Evolutionary conservation across 257 asterid genomes (phyloP), one percentile per base, ranked within the genome.

Genomic region (Craterostigma plantagineum): DNA sequence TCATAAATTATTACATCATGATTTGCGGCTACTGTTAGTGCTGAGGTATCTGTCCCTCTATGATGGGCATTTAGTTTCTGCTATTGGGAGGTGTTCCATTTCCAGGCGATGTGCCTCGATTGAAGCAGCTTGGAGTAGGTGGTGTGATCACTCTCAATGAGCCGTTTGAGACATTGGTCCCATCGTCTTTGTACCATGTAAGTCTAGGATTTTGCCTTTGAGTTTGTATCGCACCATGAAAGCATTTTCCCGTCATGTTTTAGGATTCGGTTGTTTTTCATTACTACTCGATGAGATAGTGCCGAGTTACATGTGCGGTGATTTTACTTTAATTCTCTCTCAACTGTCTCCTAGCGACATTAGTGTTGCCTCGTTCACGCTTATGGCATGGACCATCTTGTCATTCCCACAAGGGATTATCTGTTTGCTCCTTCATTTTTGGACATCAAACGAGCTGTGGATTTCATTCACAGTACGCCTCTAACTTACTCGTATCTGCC

Each of bases 91-190:
- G 94, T 16, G 96, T 86, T 67, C 96, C 96, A 16, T 86, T 81
- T 51, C 94, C 92, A 0, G 77, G 76, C 45, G 96, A 86, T 53
- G 96, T 86, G 18, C 84, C 69, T 18, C 72, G 84, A 37, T 59
- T 86, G 73, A 81, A 75, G 79, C 74, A 61, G 63, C 86, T 85
- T n/a, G 96, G 96, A 5, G 96, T 85, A 64, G 94, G 94, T 63
- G 94, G 96, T 15, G 46, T 42, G 3, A 42, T 42, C 14, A 42
- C 46, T 38, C 78, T 85, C 49, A 85, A 86, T 59, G 94, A 86
- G 65, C 77, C 91, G 35, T 86, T 77, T 38, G 96, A 86, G 64
- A 86, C 96, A 47, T 66, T 85, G 73, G 96, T 86, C 17, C 79
- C 91, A 0, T 64, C 96, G 35, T 73, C 94, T 16, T 60, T 86